Conservation (phyloP, 306 rosid genomes). For the Malus sieversii region DNA sequence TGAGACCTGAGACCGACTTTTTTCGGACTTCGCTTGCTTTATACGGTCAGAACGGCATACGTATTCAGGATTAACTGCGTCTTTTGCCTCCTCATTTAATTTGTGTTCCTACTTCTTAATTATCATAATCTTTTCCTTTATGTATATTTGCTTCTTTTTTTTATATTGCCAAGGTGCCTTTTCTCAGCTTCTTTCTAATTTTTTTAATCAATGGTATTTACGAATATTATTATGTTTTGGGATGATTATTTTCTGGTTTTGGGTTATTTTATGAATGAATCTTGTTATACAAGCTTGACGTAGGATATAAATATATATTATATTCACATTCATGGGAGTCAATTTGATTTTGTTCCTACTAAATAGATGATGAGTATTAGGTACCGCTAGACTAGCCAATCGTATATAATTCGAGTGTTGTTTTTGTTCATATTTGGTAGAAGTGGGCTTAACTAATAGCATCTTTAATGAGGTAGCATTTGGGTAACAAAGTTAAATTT, state of each 20-base stretch:
- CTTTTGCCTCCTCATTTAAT: not conserved
- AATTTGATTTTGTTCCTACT: no score
- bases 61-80: not conserved
- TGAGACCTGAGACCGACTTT: not conserved
- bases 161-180: not conserved
- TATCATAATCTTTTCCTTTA: not conserved
- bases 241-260: not conserved
- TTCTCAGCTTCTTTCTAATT: not conserved
- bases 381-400: no score
- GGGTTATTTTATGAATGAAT: no score
- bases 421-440: no score
- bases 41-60: slow-evolving; percentile 16
- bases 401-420: no score
- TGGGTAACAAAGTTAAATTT: no score
- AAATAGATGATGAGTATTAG: no score
- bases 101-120: not conserved
- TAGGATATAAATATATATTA: no score
- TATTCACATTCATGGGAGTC: no score
- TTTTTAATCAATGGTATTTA: not conserved
- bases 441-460: no score
- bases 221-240: not conserved
- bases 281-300: not conserved
- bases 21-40: slow-evolving; percentile 9
- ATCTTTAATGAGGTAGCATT: no score
- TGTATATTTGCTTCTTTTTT: not conserved